Evolutionary conservation across 2,329 filamentous ascomycete genomes (phyloP), one percentile per base, ranked within the genome.

Genomic region (Fusarium lyarnte): DNA sequence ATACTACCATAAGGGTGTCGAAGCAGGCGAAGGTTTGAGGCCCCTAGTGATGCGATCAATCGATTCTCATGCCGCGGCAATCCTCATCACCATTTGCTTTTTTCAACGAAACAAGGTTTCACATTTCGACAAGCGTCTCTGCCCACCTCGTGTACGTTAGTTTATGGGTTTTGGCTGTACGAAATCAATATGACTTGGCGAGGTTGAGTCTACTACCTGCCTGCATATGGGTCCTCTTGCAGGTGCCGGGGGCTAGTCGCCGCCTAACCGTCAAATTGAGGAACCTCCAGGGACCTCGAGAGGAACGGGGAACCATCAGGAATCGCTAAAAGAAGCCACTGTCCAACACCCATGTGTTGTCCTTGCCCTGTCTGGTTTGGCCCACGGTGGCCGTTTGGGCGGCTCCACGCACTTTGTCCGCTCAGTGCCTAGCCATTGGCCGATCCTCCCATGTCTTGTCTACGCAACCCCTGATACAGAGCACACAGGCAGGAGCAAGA

Each of bases 221-320:
- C 59, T 63, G 60, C 51, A 55, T 72, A 63, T 55, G 66, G 55
- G 59, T 62, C 58, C 54, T 67, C 54, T 66, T 74, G 62, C 73
- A 72, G 69, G 59, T 71, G 63, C 69, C 65, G 71, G 75, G 65
- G 74, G 74, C 68, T 74, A 77, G 71, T 76, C 66, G 66, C 74
- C 72, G 72, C 74, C 75, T 69, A 73, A 66, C 61, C 55, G 53
- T 43, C 47, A 69, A 72, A 66, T 57, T 49, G 54, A 69, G 62
- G 57, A 67, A 63, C 66, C 60, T 58, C 62, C 60, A 72, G 67
- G 67, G 62, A 71, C 51, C 64, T 54, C 36, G 58, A 58, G 55
- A 55, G 61, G 54, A 57, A 64, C 66, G 46, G 35, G 57, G 55
- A 51, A 58, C 70, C 52, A 45, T 25, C 63, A 74, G 54, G 55